Evolutionary conservation across 2,329 filamentous ascomycete genomes (phyloP).

Genomic region (Purpureocillium lavendulum): DNA sequence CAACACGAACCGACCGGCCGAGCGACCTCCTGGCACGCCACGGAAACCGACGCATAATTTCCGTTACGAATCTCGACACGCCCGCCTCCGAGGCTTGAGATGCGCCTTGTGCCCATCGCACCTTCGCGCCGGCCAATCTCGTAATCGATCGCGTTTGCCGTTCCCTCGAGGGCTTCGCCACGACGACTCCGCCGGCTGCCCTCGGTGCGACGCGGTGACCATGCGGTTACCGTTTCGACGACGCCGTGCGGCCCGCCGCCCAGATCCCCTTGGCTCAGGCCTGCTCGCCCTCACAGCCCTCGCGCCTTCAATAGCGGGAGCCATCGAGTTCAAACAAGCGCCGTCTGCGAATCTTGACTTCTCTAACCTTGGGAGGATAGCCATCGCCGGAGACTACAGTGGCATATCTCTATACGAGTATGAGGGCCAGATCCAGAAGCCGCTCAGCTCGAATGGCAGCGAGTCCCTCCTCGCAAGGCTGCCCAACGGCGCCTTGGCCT

Average conservation of each 20-base stretch:
- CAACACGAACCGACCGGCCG: too few relatives aligned
- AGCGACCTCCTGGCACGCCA: too few relatives aligned
- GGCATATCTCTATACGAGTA: constrained; percentile 87
- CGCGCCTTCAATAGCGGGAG: constrained; percentile 33
- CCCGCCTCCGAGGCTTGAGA: not conserved
- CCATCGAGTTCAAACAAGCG: constrained; percentile 51
- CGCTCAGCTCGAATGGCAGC: constrained; percentile 65
- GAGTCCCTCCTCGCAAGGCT: constrained; percentile 73
- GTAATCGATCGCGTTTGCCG: not conserved
- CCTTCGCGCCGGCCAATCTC: not conserved
- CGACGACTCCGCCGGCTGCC: not conserved
- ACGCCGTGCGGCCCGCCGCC: constrained; percentile 32
- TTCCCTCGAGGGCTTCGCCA: too few relatives aligned
- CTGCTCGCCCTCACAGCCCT: constrained; percentile 32
- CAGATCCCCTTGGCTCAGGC: constrained; percentile 16
- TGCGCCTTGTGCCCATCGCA: constrained; percentile 1
- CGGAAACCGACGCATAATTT: too few relatives aligned
- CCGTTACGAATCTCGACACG: too few relatives aligned
- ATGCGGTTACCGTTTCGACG: constrained; percentile 41
- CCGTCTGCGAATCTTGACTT: constrained; percentile 71
- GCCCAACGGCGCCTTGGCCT: constrained; percentile 76
- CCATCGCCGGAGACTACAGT: constrained; percentile 81
- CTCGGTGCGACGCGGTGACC: constrained; percentile 16
- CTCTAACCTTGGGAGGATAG: constrained; percentile 69
- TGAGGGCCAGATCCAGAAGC: constrained; percentile 64